Percentiles rank a stretch among this genome's conserved stretches.
Conservation (phyloP, 225 moss, liverwort and hornwort genomes). For the Sphagnum contortum region DNA sequence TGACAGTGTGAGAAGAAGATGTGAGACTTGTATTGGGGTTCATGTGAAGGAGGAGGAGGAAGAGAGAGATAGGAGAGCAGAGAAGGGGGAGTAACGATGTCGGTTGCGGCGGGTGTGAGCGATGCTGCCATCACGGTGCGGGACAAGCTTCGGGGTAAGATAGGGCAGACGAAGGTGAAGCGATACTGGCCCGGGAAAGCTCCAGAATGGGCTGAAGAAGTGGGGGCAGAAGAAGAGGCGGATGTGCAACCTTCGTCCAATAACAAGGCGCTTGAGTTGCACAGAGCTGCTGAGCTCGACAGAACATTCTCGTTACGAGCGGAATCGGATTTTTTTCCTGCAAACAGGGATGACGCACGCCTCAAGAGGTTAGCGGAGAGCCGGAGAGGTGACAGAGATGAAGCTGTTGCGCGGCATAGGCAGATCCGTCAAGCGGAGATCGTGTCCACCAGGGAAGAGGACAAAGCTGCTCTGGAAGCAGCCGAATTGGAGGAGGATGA, state of each 20-base stretch:
- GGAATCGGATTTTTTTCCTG: constrained; percentile 33
- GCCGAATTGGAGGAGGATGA: constrained; percentile 93
- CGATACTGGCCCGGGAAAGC: constrained; percentile 99
- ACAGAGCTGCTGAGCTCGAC: constrained; percentile 56
- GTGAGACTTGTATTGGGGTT: too few relatives aligned
- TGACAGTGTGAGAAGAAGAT: too few relatives aligned
- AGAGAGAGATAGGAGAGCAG: too few relatives aligned
- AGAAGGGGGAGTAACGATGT: constrained; percentile 36
- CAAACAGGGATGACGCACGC: constrained; percentile 68
- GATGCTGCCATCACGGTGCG: constrained; percentile 93
- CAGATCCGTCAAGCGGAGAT: constrained; percentile 94
- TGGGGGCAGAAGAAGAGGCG: constrained; percentile 55
- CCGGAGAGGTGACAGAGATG: constrained; percentile 67
- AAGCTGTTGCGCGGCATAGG: constrained; percentile 78
- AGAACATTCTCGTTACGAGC: constrained; percentile 64
- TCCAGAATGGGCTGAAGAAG: constrained; percentile 95
- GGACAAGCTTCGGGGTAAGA: constrained; percentile 94
- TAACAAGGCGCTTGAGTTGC: constrained; percentile 27
- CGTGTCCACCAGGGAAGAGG: constrained; percentile 91
- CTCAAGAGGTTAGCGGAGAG: constrained; percentile 83
- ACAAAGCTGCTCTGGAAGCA: constrained; percentile 74
- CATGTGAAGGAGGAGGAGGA: too few relatives aligned
- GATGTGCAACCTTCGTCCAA: constrained; percentile 43
- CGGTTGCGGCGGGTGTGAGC: constrained; percentile 95
- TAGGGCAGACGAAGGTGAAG: constrained; percentile 92